Conservation (phyloP, 495 filamentous ascomycete genomes). For the Rhypophila decipiens region DNA sequence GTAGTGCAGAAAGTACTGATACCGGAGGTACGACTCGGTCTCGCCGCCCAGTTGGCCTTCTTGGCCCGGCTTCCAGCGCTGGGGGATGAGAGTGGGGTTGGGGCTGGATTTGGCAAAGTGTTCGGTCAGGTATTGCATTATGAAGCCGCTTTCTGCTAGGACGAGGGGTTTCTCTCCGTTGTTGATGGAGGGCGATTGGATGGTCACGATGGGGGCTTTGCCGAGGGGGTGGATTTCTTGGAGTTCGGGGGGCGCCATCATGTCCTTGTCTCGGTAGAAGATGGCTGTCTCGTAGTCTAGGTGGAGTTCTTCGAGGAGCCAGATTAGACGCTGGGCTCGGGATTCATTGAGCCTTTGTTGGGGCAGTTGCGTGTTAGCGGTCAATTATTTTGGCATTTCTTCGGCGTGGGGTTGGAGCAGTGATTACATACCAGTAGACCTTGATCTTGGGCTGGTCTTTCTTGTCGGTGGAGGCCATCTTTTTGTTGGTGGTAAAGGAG, state of each 20-base stretch:
- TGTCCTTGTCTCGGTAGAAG: conserved; percentile 55
- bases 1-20: conserved; percentile 77
- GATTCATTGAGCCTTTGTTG: conserved; percentile 64
- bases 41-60: conserved; percentile 56
- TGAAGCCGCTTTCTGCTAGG: conserved; percentile 73
- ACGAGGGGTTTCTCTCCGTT: conserved; percentile 39
- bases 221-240: conserved; percentile 77
- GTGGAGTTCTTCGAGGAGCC: conserved; percentile 82
- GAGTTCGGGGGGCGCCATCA: conserved; percentile 63
- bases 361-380: neutral
- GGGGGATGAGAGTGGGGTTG: conserved; percentile 61
- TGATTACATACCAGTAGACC: conserved; percentile 3
- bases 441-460: conserved; percentile 4
- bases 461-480: conserved; percentile 1
- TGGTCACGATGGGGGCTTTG: conserved; percentile 68
- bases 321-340: conserved; percentile 78
- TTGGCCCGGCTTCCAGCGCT: conserved; percentile 51
- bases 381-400: neutral
- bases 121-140: conserved; percentile 74
- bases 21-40: conserved; percentile 69
- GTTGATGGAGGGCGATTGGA: conserved; percentile 28
- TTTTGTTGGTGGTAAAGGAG: neutral
- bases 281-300: conserved; percentile 69
- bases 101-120: conserved; percentile 50
- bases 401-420: neutral